A percentile compares a stretch with the other conserved stretches of the same genome.
Evolutionary conservation across 768 basidiomycete genomes (phyloP).

Genomic region (Tulasnella sp.): DNA sequence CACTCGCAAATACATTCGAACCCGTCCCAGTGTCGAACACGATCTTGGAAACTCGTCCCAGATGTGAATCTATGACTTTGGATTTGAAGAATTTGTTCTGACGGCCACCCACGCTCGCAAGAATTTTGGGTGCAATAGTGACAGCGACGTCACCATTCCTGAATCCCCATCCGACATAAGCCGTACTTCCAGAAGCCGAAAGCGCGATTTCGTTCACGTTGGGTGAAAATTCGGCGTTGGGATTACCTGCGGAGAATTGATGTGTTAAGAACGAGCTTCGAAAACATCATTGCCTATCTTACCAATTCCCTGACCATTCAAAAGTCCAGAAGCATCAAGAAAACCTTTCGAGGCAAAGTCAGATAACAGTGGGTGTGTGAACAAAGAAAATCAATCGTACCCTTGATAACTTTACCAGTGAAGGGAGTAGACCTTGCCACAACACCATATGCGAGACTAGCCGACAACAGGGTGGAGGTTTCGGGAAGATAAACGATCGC

Average conservation of each 20-base stretch:
- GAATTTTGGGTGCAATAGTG: slow-evolving; percentile 42
- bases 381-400: background rate
- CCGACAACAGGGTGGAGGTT: slow-evolving; percentile 38
- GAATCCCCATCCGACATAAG: slow-evolving; percentile 62
- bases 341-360: slow-evolving; percentile 34
- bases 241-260: no score
- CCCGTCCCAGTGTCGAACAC: slow-evolving; percentile 34
- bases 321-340: slow-evolving; percentile 48
- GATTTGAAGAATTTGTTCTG: slow-evolving; percentile 38
- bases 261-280: no score
- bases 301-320: slow-evolving; percentile 44
- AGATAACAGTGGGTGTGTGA: background rate
- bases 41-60: slow-evolving; percentile 43
- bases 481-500: slow-evolving; percentile 48
- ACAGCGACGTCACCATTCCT: slow-evolving; percentile 53
- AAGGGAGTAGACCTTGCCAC: slow-evolving; percentile 61
- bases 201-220: slow-evolving; percentile 32
- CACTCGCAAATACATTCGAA: slow-evolving; percentile 40
- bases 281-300: no score
- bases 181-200: slow-evolving; percentile 41
- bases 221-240: slow-evolving; percentile 60
- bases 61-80: slow-evolving; percentile 44
- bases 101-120: slow-evolving; percentile 39
- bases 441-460: slow-evolving; percentile 54
- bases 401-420: slow-evolving; percentile 49